Base-by-base conservation (phyloP, 2,329 filamentous ascomycete species). In the Capronia coronata region DNA sequence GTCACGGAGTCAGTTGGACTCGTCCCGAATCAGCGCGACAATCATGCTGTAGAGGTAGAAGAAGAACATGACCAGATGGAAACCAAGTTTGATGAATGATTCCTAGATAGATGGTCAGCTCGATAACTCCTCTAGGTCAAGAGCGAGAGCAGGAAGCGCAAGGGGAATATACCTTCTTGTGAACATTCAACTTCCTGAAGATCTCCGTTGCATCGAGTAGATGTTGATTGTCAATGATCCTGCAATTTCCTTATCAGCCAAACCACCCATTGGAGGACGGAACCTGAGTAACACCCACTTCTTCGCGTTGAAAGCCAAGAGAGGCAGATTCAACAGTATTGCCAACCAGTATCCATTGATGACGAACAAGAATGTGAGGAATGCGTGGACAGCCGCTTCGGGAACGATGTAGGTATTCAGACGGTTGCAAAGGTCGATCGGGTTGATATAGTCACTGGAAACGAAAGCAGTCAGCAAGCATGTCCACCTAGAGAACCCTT, bases 11-110 rank as follows among this genome's bases (percentile, higher is more conserved):
- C 84, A 94, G 71, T 89, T 80, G 53, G 86, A 81, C 74, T 98
- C 93, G 71, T 97, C 93, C 66, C 86, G 84, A 76, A 98, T 98
- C 57, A 98, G 79, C 60, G 93, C 91, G 58, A 96, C 91, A 62
- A 93, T 93, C 87, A 93, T 94, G 83, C 87, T 94, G 80, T 95
- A 95, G 49, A 98, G 85, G 75, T 98, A 98, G 81, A 97, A 98
- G 83, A 98, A 98, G 81, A 98, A 98, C 89, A 98, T 96, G 74
- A 98, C 71, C 54, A 98, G 77, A 72, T 98, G 93, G 79, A 98
- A 98, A 49, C 91, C 93, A 37, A 98, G 87, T 76, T 98, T 98
- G 75, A 93, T 84, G 71, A 98, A 98, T 0, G 93, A 97, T 81
- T 98, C 93, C 90, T 95, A 59, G 47, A 30, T 23, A 13, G 18